These are phyloP conservation scores for Excoecaria cochinchinensis DNA, from an alignment of 345 rosid genomes.

Conservation along the genomic window DNA sequence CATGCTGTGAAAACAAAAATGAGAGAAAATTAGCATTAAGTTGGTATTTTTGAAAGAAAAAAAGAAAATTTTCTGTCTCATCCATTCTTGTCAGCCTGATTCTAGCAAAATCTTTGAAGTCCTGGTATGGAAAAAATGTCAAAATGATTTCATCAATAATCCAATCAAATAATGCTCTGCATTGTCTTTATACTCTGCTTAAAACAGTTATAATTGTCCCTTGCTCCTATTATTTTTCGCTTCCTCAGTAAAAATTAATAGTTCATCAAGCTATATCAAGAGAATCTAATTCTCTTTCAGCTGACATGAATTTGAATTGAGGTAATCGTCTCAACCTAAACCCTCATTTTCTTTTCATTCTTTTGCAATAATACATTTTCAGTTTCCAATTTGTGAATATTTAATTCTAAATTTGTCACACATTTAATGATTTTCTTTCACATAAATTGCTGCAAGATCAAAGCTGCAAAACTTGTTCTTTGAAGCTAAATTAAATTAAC, in stretches of 20 bases:
- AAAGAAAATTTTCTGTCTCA: neutral
- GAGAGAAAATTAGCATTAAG: conserved; percentile 10
- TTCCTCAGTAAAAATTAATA: neutral
- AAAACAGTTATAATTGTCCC: neutral
- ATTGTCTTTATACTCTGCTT: neutral
- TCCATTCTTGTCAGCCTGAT: neutral
- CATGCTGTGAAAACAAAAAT: conserved; percentile 48
- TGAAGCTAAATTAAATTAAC: neutral
- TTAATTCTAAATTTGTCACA: neutral
- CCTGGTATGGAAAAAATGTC: neutral
- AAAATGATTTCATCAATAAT: neutral
- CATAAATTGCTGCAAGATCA: neutral
- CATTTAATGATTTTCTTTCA: neutral
- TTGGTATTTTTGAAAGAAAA: neutral
- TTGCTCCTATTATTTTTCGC: neutral
- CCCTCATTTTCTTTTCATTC: neutral
- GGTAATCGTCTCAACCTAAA: neutral
- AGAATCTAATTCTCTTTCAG: neutral
- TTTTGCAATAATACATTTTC: neutral
- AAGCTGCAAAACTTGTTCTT: neutral
- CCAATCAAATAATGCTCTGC: neutral
- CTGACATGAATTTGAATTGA: neutral
- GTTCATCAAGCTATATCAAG: neutral
- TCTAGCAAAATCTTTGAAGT: neutral
- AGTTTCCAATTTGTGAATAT: neutral